phyloP scores from a whole-genome alignment of 495 filamentous ascomycete genomes.

The Viridothelium virens region DNA sequence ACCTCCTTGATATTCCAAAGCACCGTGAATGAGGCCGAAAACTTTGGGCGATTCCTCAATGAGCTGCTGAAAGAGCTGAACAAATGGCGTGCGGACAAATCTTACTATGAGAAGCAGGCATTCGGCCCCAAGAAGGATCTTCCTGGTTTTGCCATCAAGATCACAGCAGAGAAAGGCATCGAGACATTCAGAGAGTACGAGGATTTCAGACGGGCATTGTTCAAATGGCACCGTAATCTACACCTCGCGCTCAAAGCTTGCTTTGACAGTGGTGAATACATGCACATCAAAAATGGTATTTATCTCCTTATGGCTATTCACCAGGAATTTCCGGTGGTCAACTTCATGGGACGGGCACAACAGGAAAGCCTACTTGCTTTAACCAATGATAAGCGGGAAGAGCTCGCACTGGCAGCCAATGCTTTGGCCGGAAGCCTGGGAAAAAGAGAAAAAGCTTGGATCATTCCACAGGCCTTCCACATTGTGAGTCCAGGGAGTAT shows the following conservation, averaged over 20 bases:
- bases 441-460: constrained; percentile 69
- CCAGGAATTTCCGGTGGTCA: constrained; percentile 75
- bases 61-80: constrained; percentile 69
- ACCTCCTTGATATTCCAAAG: constrained; percentile 76
- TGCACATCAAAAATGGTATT: constrained; percentile 95
- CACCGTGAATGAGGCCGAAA: constrained; percentile 81
- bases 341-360: constrained; percentile 74
- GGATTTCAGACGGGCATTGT: constrained; percentile 73
- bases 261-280: constrained; percentile 75
- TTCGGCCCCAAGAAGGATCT: constrained; percentile 54
- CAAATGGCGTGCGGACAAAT: constrained; percentile 73
- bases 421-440: constrained; percentile 77
- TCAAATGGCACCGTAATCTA: constrained; percentile 81
- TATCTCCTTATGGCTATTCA: constrained; percentile 75
- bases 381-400: constrained; percentile 63
- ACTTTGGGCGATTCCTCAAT: constrained; percentile 80
- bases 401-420: constrained; percentile 83
- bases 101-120: constrained; percentile 71
- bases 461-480: constrained; percentile 74
- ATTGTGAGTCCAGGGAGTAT: constrained; percentile 23
- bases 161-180: constrained; percentile 54
- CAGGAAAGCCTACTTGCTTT: constrained; percentile 57
- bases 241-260: constrained; percentile 68
- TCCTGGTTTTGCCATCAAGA: constrained; percentile 58
- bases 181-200: constrained; percentile 68